Evolutionary conservation across 768 basidiomycete species (phyloP).

Genomic region (Naganishia vaughanmartiniae): DNA sequence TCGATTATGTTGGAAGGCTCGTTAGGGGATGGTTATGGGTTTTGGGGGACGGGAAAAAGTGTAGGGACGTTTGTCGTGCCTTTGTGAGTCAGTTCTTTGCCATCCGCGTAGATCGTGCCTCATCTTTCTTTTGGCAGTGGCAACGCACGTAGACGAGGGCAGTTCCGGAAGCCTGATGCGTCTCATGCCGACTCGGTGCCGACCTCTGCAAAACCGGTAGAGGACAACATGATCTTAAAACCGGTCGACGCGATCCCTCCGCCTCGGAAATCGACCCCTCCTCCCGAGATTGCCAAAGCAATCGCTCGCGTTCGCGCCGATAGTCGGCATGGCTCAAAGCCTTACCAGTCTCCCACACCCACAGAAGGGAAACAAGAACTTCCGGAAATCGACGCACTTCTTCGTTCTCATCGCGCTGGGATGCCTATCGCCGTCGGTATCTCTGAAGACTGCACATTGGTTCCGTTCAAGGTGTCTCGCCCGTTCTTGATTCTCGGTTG

Average conservation of each 20-base stretch:
- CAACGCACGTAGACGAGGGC: neutral
- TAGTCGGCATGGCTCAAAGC: neutral
- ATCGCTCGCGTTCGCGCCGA: neutral
- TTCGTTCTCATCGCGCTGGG: slow-evolving; percentile 39
- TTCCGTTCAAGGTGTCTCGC: slow-evolving; percentile 42
- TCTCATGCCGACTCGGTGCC: neutral
- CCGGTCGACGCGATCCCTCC: slow-evolving; percentile 13
- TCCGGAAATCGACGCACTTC: slow-evolving; percentile 40
- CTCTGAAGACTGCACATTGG: slow-evolving; percentile 41
- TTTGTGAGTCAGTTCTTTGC: slow-evolving; percentile 38
- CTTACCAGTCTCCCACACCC: neutral
- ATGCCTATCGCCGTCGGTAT: slow-evolving; percentile 44
- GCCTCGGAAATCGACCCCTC: slow-evolving; percentile 9
- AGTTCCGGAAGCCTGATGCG: neutral
- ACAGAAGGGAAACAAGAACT: slow-evolving; percentile 27
- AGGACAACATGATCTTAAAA: neutral
- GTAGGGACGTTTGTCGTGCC: slow-evolving; percentile 38
- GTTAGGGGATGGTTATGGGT: slow-evolving; percentile 33
- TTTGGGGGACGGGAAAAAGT: slow-evolving; percentile 39
- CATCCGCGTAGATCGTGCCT: too few relatives aligned
- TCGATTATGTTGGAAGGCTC: slow-evolving; percentile 45
- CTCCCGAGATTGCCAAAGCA: neutral
- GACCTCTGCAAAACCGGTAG: neutral
- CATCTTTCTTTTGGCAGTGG: neutral
- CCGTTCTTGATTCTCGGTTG: slow-evolving; percentile 46